These are phyloP conservation scores for Acorus calamus DNA, from an alignment of 106 monocot genomes.

Conservation along the genomic window DNA sequence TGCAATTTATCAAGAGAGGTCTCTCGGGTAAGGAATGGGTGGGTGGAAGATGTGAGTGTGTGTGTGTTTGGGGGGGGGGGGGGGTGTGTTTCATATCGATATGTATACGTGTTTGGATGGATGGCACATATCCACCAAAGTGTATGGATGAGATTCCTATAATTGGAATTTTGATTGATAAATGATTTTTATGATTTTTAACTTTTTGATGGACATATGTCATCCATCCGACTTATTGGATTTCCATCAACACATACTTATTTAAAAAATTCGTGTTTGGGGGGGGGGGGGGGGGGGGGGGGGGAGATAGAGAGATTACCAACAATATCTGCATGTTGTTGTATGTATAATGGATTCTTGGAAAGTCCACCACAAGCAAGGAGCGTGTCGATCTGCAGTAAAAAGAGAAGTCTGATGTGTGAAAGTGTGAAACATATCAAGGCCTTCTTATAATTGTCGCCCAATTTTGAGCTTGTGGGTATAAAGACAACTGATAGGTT, in stretches of 20 bases:
- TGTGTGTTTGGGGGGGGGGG: neutral
- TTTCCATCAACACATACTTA: neutral
- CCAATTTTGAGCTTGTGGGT: no score
- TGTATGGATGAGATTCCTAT: no score
- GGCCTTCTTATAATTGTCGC: no score
- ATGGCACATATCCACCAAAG: no score
- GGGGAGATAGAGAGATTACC: constrained; percentile 30
- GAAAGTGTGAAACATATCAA: neutral
- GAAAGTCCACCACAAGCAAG: constrained; percentile 97
- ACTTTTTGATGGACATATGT: no score
- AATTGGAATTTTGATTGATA: no score
- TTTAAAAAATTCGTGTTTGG: neutral
- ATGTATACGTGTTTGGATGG: no score
- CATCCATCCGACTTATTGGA: no score
- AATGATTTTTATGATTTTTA: no score
- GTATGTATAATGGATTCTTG: constrained; percentile 80
- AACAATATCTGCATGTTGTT: constrained; percentile 89
- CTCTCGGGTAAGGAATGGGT: no score
- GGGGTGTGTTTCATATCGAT: neutral
- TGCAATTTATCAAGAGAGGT: constrained; percentile 11
- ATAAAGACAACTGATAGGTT: no score
- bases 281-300: neutral
- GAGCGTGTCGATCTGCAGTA: constrained; percentile 71
- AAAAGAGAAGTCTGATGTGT: neutral
- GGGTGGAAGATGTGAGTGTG: neutral